phyloP scores from a whole-genome alignment of 805 yeast genomes.

The Novakomyces olei region DNA sequence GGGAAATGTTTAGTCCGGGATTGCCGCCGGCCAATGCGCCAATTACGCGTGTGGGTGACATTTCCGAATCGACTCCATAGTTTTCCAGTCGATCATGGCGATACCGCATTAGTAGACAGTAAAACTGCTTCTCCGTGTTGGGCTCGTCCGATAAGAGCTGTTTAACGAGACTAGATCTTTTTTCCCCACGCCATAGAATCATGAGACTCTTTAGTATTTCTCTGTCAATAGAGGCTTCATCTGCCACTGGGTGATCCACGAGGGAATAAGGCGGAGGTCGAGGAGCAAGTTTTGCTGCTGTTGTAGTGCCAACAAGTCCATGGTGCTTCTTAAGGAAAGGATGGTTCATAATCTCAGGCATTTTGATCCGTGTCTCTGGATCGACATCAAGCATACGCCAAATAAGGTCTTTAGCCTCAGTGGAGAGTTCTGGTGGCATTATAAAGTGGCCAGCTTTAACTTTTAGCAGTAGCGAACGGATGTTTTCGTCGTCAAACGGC shows the following conservation, averaged over 20 bases:
- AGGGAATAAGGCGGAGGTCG: conserved; percentile 10
- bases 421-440: conserved; percentile 59
- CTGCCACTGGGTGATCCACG: conserved; percentile 16
- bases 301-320: conserved; percentile 6
- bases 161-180: conserved; percentile 27
- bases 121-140: conserved; percentile 61
- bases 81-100: conserved; percentile 36
- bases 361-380: conserved; percentile 58
- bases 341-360: conserved; percentile 54
- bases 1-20: no score
- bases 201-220: conserved; percentile 57
- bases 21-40: no score
- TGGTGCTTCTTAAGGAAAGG: conserved; percentile 61
- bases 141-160: conserved; percentile 32
- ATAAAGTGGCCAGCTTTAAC: conserved; percentile 76
- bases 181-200: conserved; percentile 62
- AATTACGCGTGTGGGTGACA: conserved; percentile 5
- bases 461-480: conserved; percentile 62
- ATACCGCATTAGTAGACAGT: conserved; percentile 50
- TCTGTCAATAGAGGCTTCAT: conserved; percentile 35
- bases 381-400: conserved; percentile 60
- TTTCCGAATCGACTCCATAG: conserved; percentile 5
- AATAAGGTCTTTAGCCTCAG: conserved; percentile 74
- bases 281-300: conserved; percentile 4
- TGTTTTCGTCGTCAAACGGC: conserved; percentile 93